Evolutionary conservation across 257 asterid species (phyloP).

Genomic region (Lycium ferocissimum): DNA sequence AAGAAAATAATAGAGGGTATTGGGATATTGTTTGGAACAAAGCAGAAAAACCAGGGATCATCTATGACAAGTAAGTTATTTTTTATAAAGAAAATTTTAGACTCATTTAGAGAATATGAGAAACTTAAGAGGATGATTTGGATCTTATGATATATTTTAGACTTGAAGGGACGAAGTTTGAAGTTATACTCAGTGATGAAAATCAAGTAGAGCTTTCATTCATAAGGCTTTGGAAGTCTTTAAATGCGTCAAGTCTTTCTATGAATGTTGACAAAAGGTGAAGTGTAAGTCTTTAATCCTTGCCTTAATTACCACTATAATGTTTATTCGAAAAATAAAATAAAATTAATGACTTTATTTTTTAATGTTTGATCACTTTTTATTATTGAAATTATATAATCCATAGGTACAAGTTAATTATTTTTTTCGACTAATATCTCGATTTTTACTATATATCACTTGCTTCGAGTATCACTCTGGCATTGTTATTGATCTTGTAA

Average conservation of each 20-base stretch:
- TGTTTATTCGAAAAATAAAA: too few species aligned
- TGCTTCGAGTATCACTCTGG: neutral
- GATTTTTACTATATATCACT: neutral
- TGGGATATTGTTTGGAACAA: constrained; percentile 86
- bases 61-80: constrained; percentile 56
- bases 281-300: constrained; percentile 34
- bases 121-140: neutral
- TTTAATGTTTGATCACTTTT: neutral
- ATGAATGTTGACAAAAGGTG: constrained; percentile 91
- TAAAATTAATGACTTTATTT: neutral
- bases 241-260: constrained; percentile 45
- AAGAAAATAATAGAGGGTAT: constrained; percentile 71
- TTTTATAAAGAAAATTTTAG: neutral
- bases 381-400: neutral
- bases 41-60: constrained; percentile 37
- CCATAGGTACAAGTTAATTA: neutral
- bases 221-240: constrained; percentile 46
- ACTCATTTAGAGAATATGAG: neutral
- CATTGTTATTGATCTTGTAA: neutral
- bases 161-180: constrained; percentile 56
- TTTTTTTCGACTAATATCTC: too few species aligned
- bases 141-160: constrained; percentile 41
- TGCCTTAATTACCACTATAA: neutral
- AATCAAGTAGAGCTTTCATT: constrained; percentile 82
- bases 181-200: constrained; percentile 54